Evolutionary conservation across 768 basidiomycete genomes (phyloP), one percentile per base, ranked within the genome.

Genomic region (Tylopilus subfusipes): DNA sequence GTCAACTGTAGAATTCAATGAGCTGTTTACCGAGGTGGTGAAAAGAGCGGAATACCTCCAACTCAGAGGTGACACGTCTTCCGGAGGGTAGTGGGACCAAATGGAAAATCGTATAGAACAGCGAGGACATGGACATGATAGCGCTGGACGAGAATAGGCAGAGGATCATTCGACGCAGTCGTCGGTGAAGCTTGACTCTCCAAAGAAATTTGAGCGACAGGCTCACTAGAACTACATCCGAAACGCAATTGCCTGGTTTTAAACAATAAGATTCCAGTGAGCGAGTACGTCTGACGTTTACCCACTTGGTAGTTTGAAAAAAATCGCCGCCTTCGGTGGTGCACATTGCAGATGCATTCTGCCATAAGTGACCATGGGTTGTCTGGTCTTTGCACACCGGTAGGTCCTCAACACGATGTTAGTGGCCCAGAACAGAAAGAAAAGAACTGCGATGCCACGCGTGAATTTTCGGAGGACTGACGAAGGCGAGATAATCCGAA

Each of bases 91-190:
- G 21, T 7, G 16, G 21, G 13, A 40, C 11, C 14, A 47, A 6
- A 21, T 47, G 44, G 5, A 27, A 8, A 5, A 60, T 21, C 11
- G 42, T 43, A 5, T 46, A 34, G 38, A 34, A 27, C 40, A 55
- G 2, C 9, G 62, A 53, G 36, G 38, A 44, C 11, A 16, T 0
- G 4, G 46, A 63, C n/a, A 60, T 9, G 42, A 55, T 45, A 13
- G 40, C 45, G 49, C 56, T 63, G 4, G 49, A 8, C 3, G 62
- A 25, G 22, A 63, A 64, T 19, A 57, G 36, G 29, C 30, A 53
- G 16, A 64, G n/a, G 25, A 58, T 46, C 63, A 63, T 63, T 29
- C 46, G 51, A 36, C 50, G 62, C 22, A 61, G 59, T 38, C 54
- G 19, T 31, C 6, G 24, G 13, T 62, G 59, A 44, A 63, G 62